These are phyloP conservation scores for Penicillium thymicola DNA, from an alignment of 2,329 filamentous ascomycete species.

Conservation along the genomic window DNA sequence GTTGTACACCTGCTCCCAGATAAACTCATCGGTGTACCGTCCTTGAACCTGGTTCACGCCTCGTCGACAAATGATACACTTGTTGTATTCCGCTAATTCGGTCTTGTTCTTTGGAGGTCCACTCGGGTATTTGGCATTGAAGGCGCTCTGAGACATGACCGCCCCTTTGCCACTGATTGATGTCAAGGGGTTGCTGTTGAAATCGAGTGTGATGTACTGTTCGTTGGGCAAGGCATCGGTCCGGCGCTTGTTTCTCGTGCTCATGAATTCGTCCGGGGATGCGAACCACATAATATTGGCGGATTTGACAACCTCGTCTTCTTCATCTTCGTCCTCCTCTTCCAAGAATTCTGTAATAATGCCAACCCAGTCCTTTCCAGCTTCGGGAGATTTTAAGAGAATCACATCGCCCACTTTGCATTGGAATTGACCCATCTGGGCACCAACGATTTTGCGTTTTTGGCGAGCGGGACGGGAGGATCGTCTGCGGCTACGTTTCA, in stretches of 20 bases:
- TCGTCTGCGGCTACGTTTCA: conserved; percentile 29
- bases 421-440: conserved; percentile 75
- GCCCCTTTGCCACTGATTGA: conserved; percentile 88
- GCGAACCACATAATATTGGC: conserved; percentile 92
- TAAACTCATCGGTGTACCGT: conserved; percentile 86
- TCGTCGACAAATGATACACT: conserved; percentile 83
- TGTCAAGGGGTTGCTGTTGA: conserved; percentile 79
- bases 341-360: conserved; percentile 81
- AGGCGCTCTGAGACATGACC: conserved; percentile 70
- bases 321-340: conserved; percentile 65
- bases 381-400: conserved; percentile 80
- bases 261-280: conserved; percentile 82
- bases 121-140: conserved; percentile 66
- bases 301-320: conserved; percentile 55
- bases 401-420: conserved; percentile 81
- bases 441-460: conserved; percentile 65
- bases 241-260: conserved; percentile 77
- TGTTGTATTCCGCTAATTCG: conserved; percentile 69
- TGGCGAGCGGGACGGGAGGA: conserved; percentile 30
- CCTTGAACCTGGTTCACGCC: conserved; percentile 86
- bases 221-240: conserved; percentile 82
- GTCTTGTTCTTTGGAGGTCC: conserved; percentile 65
- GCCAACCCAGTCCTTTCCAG: conserved; percentile 87
- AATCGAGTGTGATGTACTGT: conserved; percentile 83
- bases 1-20: conserved; percentile 81